Evolutionary conservation across 805 yeast species (phyloP).

Genomic region (Ogataea naganishii): DNA sequence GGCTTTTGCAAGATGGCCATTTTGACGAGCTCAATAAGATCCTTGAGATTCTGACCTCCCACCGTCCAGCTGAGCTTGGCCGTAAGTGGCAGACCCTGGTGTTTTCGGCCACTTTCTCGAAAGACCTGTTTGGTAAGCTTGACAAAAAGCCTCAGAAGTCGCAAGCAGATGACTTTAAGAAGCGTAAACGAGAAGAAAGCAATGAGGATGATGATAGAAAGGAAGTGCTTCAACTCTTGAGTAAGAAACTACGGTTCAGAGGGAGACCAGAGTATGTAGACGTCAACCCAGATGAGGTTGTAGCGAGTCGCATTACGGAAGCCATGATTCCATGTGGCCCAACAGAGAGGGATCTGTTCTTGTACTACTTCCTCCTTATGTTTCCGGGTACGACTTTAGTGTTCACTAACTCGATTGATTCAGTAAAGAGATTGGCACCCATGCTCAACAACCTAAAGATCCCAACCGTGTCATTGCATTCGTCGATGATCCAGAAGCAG

Average conservation of each 20-base stretch:
- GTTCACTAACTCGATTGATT: conserved; percentile 91
- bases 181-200: conserved; percentile 15
- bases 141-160: conserved; percentile 28
- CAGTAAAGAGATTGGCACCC: conserved; percentile 80
- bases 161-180: conserved; percentile 8
- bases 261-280: conserved; percentile 66
- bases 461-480: conserved; percentile 71
- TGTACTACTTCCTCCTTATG: conserved; percentile 78
- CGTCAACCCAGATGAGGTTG: conserved; percentile 76
- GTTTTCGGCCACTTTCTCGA: conserved; percentile 91
- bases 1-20: conserved; percentile 91
- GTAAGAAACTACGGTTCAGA: conserved; percentile 63
- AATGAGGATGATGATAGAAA: conserved; percentile 31
- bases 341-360: conserved; percentile 78
- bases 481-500: conserved; percentile 92
- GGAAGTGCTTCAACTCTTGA: conserved; percentile 57
- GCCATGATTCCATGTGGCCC: conserved; percentile 89
- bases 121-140: conserved; percentile 72
- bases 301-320: conserved; percentile 70
- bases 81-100: conserved; percentile 74
- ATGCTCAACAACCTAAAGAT: conserved; percentile 61
- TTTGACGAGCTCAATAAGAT: conserved; percentile 86
- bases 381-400: conserved; percentile 87
- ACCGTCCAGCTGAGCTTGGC: conserved; percentile 31
- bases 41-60: conserved; percentile 50